Percentiles rank a stretch among this genome's conserved stretches.
These are phyloP conservation scores for Fusarium aywerte DNA, from an alignment of 2,329 filamentous ascomycete species.

Conservation along the genomic window DNA sequence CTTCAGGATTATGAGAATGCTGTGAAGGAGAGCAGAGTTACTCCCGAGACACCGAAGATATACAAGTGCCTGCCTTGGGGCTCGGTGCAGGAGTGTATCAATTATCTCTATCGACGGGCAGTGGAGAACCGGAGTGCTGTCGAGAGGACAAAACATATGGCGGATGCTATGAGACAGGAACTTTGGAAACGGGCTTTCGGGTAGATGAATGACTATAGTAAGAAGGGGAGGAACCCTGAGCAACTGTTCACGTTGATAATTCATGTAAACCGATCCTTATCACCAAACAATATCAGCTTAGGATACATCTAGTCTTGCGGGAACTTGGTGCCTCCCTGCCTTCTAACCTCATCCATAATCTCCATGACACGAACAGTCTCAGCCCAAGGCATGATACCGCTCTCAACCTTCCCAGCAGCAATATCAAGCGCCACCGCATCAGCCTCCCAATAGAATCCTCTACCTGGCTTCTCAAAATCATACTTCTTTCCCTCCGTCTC, in stretches of 20 bases:
- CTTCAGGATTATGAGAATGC: conserved; percentile 52
- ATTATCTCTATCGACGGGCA: conserved; percentile 52
- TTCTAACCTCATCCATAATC: conserved; percentile 59
- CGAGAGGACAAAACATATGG: conserved; percentile 47
- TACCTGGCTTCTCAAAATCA: conserved; percentile 51
- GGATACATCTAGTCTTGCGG: conserved; percentile 41
- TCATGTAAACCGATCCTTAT: too few relatives aligned
- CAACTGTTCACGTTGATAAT: too few relatives aligned
- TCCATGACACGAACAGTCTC: conserved; percentile 59
- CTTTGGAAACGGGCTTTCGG: conserved; percentile 45
- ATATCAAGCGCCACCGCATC: conserved; percentile 57
- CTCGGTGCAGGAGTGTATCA: conserved; percentile 52
- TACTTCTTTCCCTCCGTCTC: conserved; percentile 47
- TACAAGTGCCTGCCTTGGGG: conserved; percentile 56
- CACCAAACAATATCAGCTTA: background rate
- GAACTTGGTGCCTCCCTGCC: conserved; percentile 47
- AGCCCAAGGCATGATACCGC: conserved; percentile 56
- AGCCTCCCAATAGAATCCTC: conserved; percentile 59
- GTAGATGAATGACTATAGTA: background rate
- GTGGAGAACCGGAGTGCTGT: conserved; percentile 55
- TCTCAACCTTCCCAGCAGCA: conserved; percentile 52
- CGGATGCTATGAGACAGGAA: conserved; percentile 45
- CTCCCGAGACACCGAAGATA: conserved; percentile 42
- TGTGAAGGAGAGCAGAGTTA: background rate
- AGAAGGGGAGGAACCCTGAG: too few relatives aligned